Percentiles rank a stretch among this genome's conserved stretches.
Conservation (phyloP, 768 basidiomycete species). For the Tubosaeta sp. region DNA sequence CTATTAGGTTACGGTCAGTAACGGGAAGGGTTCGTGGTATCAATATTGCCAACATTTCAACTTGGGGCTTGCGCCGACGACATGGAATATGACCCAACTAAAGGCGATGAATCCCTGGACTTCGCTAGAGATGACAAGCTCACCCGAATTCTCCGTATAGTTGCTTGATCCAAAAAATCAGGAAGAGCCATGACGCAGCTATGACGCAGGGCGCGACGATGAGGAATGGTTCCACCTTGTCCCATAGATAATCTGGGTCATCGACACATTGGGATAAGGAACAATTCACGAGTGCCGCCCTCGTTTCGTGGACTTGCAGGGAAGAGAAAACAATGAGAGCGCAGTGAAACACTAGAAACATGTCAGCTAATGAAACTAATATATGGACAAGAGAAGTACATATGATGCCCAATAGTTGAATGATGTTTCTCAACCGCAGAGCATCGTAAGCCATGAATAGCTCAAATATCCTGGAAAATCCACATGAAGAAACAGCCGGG, state of each 20-base stretch:
- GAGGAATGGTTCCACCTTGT: conserved; percentile 57
- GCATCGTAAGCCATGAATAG: conserved; percentile 80
- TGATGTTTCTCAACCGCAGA: conserved; percentile 70
- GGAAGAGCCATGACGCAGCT: conserved; percentile 56
- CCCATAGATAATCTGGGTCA: conserved; percentile 56
- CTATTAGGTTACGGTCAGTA: conserved; percentile 34
- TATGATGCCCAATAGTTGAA: conserved; percentile 73
- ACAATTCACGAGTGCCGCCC: conserved; percentile 46
- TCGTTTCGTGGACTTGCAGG: conserved; percentile 77
- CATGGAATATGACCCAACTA: conserved; percentile 90
- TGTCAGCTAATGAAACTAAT: conserved; percentile 3
- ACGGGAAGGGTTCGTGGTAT: background rate
- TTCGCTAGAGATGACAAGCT: conserved; percentile 16
- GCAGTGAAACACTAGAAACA: conserved; percentile 55
- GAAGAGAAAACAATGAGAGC: conserved; percentile 71
- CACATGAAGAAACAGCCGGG: background rate
- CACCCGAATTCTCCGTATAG: conserved; percentile 84
- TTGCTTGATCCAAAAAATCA: conserved; percentile 66
- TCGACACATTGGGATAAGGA: conserved; percentile 38
- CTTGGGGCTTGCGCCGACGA: conserved; percentile 79
- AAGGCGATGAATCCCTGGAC: conserved; percentile 3
- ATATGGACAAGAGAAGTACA: conserved; percentile 37
- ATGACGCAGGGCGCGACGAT: conserved; percentile 72
- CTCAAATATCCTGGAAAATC: conserved; percentile 62
- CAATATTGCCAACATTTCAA: conserved; percentile 61